Evolutionary conservation across 2,329 filamentous ascomycete genomes (phyloP), one percentile per base, ranked within the genome.

Genomic region (Aspergillus sp.): DNA sequence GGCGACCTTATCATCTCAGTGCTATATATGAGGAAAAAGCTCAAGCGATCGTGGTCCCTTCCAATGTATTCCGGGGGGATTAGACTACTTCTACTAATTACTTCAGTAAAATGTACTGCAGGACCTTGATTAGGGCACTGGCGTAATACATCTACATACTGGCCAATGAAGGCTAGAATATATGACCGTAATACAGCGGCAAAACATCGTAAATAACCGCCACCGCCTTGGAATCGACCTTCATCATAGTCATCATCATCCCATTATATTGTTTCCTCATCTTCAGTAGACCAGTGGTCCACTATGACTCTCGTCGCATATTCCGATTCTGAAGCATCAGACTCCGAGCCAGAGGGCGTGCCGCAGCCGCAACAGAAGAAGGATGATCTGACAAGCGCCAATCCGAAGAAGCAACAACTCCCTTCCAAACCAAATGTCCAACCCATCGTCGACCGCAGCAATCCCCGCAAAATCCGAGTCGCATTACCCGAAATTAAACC

Each of bases 271-370:
- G 19, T 19, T 19, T 19, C 19, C 19, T 19, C 19, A 19, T 2
- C 19, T 19, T 19, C 19, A 19, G 19, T 19, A 19, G 19, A 19
- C 19, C 19, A 19, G 19, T 19, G 19, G 19, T 29, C 32, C 47
- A 55, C n/a, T 35, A 93, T 93, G 86, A 83, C 79, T 9, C 74
- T 94, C 29, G 87, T 93, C 55, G 82, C 85, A 51, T 94, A 94
- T 59, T 90, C 87, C 3, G 88, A 90, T 63, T 93, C 83, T 0
- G 83, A 85, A 57, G 72, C 67, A 41, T 88, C 83, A 8, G 85
- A 85, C 46, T 74, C 75, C 10, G 83, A 86, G 46, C 59, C 40
- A 44, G 65, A 52, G 54, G 64, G 45, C 49, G 67, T 34, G 65
- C 67, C 47, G 48, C 58, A 62, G n/a, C 34, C 43, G 34, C 26